Base-by-base conservation (phyloP, 768 basidiomycete species). In the Xerocomellus dryophilus region DNA sequence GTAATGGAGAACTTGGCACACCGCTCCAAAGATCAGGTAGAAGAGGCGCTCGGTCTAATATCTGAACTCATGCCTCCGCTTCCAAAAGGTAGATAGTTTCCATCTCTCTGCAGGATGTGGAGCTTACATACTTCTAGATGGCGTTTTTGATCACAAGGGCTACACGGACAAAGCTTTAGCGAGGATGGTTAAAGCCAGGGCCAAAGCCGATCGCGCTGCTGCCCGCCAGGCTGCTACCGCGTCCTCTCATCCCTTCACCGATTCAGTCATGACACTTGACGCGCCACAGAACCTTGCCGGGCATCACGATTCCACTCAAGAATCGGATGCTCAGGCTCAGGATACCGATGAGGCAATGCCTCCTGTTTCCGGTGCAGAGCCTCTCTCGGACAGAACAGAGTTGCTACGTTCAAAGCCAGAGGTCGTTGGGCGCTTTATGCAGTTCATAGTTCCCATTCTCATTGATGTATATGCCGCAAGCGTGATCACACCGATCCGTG, bases 391-490 rank as follows among this genome's bases (percentile, higher is more conserved):
- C 63, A 77, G 95, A 45, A 82, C 87, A 15, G 86, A 93, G 41
- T 68, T 97, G 43, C 71, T 95, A 41, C 83, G 87, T 50, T 83
- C 82, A 5, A 85, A 88, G 56, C 81, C 87, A 21, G 78, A 74
- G n/a, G 83, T 92, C 25, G 87, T 95, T 45, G 84, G 81, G 18
- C 81, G 85, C 15, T 98, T 94, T 71, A 90, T 95, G 81, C 82
- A 84, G 43, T 76, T 96, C 32, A 84, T 93, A 63, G 86, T 98
- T 0, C 97, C 97, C 1, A 93, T 97, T 51, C 80, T 99, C 51
- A 86, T 98, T 54, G 97, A 98, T 63, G 95, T 99, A n/a, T 98
- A 98, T 71, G 90, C 95, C n/a, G 96, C 97, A 29, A 97, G 93
- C 68, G 95, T 98, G 25, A 85, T 87, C 45, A 83, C 86, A 0